These are phyloP conservation scores for Ceratobasidium theobromae DNA, from an alignment of 1,284 basidiomycete species.

Conservation along the genomic window DNA sequence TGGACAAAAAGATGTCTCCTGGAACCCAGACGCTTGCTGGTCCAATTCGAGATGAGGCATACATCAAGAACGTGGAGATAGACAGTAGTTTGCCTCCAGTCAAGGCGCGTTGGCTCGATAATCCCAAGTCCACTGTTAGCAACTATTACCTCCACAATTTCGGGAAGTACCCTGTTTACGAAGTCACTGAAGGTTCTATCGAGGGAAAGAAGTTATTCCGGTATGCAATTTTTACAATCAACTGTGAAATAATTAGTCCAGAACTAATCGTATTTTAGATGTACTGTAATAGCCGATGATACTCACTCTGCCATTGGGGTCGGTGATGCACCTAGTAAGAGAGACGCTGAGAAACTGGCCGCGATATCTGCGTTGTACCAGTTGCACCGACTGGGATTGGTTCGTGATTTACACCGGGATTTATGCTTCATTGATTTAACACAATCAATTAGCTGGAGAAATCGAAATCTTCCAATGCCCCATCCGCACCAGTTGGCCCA, in stretches of 20 bases:
- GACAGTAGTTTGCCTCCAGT: slow-evolving; percentile 35
- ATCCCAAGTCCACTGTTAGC: slow-evolving; percentile 27
- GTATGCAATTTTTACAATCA: background rate
- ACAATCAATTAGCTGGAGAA: slow-evolving; percentile 28
- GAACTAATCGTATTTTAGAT: background rate
- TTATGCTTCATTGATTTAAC: background rate
- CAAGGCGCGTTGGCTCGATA: slow-evolving; percentile 17
- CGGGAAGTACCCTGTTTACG: slow-evolving; percentile 17
- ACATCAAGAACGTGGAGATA: slow-evolving; percentile 41
- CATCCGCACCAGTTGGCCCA: slow-evolving; percentile 38
- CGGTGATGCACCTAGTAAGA: slow-evolving; percentile 66
- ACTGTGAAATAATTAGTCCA: background rate
- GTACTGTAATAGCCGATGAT: slow-evolving; percentile 27
- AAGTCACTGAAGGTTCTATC: slow-evolving; percentile 2
- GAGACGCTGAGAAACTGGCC: slow-evolving; percentile 75
- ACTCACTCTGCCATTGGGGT: slow-evolving; percentile 44
- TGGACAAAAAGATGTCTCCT: slow-evolving; percentile 10
- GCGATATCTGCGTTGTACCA: slow-evolving; percentile 73
- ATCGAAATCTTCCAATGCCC: slow-evolving; percentile 6
- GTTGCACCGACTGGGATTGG: slow-evolving; percentile 60
- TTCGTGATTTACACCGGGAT: slow-evolving; percentile 43
- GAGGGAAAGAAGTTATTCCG: slow-evolving; percentile 8
- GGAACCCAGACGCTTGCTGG: slow-evolving; percentile 33
- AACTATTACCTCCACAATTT: slow-evolving; percentile 14
- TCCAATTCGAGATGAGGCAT: slow-evolving; percentile 41